A percentile compares a stretch with the other conserved stretches of the same genome.
phyloP scores from a whole-genome alignment of 805 yeast species.

The Gaillardinia entomophila region DNA sequence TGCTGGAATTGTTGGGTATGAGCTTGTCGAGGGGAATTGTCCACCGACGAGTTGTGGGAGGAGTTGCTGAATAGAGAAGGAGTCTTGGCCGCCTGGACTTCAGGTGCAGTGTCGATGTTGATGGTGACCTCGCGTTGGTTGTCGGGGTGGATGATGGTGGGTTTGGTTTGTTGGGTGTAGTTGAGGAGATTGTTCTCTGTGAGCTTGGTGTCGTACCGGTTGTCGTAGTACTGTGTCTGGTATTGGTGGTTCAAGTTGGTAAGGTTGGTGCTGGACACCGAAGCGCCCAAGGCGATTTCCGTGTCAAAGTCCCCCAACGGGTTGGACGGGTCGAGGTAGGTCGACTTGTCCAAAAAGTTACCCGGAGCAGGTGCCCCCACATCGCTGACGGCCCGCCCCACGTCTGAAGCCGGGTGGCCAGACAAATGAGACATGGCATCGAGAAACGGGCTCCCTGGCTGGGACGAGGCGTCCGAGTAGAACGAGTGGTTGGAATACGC shows the following conservation, averaged over 20 bases:
- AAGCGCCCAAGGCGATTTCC: conserved; percentile 35
- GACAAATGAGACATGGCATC: conserved; percentile 32
- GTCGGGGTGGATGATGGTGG: neutral
- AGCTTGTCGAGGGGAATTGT: conserved; percentile 29
- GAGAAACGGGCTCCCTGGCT: conserved; percentile 31
- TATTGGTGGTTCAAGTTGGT: conserved; percentile 4
- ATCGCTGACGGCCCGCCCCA: conserved; percentile 4
- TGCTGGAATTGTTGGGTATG: conserved; percentile 4
- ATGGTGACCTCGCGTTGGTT: neutral
- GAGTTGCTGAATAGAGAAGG: conserved; percentile 56
- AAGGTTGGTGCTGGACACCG: conserved; percentile 31
- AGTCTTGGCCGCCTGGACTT: conserved; percentile 37
- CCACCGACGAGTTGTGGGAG: conserved; percentile 24
- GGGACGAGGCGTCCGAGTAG: conserved; percentile 32
- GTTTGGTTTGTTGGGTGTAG: conserved; percentile 6
- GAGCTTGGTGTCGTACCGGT: conserved; percentile 1
- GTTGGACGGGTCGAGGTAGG: neutral
- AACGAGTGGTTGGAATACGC: conserved; percentile 16
- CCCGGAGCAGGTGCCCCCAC: conserved; percentile 1
- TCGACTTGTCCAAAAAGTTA: conserved; percentile 3
- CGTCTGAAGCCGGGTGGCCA: conserved; percentile 8
- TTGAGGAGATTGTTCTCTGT: conserved; percentile 11
- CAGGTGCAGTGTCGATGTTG: conserved; percentile 20
- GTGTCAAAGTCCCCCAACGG: conserved; percentile 18
- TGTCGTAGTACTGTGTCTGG: conserved; percentile 1